Conservation (phyloP, 1,139 yeast genomes). For the Hemisphaericaspora lyxosophila region DNA sequence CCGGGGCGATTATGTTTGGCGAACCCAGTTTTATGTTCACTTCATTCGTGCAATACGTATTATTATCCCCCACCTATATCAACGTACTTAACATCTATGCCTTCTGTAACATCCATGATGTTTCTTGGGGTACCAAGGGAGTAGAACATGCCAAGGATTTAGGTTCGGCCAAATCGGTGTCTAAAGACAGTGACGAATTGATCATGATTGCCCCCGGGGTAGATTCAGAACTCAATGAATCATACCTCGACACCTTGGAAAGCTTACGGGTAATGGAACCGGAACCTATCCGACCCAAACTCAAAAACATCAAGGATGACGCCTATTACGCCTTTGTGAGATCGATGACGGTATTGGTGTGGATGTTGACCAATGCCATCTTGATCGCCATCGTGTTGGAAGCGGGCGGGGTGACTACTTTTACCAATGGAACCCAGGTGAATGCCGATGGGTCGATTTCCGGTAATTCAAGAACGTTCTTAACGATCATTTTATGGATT, state of each 20-base stretch:
- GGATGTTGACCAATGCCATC: slow-evolving; percentile 48
- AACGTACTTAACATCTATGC: slow-evolving; percentile 81
- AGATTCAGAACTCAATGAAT: slow-evolving; percentile 58
- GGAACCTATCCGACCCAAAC: slow-evolving; percentile 19
- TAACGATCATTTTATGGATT: slow-evolving; percentile 49
- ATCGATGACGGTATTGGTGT: slow-evolving; percentile 45
- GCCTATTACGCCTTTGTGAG: slow-evolving; percentile 46
- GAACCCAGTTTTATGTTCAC: slow-evolving; percentile 83
- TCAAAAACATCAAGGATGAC: slow-evolving; percentile 33
- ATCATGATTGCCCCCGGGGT: slow-evolving; percentile 68
- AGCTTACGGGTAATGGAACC: slow-evolving; percentile 37
- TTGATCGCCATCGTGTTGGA: slow-evolving; percentile 44
- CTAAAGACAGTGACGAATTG: slow-evolving; percentile 57
- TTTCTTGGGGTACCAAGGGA: slow-evolving; percentile 88
- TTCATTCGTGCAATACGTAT: slow-evolving; percentile 66
- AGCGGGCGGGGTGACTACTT: slow-evolving; percentile 39
- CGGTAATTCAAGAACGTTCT: slow-evolving; percentile 41
- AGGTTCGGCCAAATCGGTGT: slow-evolving; percentile 63
- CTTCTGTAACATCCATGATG: slow-evolving; percentile 82
- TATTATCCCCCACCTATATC: slow-evolving; percentile 73
- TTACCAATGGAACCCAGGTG: slow-evolving; percentile 20
- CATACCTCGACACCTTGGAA: slow-evolving; percentile 53
- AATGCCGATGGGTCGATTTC: slow-evolving; percentile 31
- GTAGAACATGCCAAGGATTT: slow-evolving; percentile 62
- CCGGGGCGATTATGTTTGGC: slow-evolving; percentile 72